These are phyloP conservation scores for Auricularia sp. DNA, from an alignment of 768 basidiomycete species.

Conservation along the genomic window DNA sequence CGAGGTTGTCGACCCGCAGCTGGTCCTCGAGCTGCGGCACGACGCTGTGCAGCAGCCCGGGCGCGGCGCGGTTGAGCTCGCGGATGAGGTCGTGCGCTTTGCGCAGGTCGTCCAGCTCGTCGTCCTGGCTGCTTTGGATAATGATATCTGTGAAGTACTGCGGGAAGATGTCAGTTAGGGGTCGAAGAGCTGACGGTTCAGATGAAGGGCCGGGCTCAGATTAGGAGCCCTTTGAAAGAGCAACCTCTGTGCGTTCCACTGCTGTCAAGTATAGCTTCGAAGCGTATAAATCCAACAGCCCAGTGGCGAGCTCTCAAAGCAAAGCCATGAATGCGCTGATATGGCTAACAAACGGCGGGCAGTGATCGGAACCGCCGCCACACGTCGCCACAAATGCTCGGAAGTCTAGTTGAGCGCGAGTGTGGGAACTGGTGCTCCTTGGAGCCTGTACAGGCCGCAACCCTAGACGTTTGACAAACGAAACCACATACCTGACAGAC, in stretches of 20 bases:
- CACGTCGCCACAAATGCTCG: too few relatives aligned
- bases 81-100: slow-evolving; percentile 80
- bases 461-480: slow-evolving; percentile 27
- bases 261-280: too few relatives aligned
- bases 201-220: too few relatives aligned
- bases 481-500: slow-evolving; percentile 45
- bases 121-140: slow-evolving; percentile 36
- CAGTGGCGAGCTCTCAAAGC: too few relatives aligned
- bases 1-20: slow-evolving; percentile 61
- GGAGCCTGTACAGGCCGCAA: slow-evolving; percentile 16
- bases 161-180: slow-evolving; percentile 9
- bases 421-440: neutral
- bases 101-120: slow-evolving; percentile 58
- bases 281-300: too few relatives aligned
- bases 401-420: too few relatives aligned
- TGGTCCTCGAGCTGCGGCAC: slow-evolving; percentile 91
- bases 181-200: too few relatives aligned
- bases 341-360: too few relatives aligned
- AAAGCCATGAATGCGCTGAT: too few relatives aligned
- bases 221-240: too few relatives aligned
- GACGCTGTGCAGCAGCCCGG: slow-evolving; percentile 75
- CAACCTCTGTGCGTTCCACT: too few relatives aligned
- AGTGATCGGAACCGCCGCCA: too few relatives aligned
- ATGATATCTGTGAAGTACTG: slow-evolving; percentile 85
- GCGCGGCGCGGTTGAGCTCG: slow-evolving; percentile 68